Evolutionary conservation across 2,329 filamentous ascomycete species (phyloP), one percentile per base, ranked within the genome.

Genomic region (Colletotrichum cuscutae): DNA sequence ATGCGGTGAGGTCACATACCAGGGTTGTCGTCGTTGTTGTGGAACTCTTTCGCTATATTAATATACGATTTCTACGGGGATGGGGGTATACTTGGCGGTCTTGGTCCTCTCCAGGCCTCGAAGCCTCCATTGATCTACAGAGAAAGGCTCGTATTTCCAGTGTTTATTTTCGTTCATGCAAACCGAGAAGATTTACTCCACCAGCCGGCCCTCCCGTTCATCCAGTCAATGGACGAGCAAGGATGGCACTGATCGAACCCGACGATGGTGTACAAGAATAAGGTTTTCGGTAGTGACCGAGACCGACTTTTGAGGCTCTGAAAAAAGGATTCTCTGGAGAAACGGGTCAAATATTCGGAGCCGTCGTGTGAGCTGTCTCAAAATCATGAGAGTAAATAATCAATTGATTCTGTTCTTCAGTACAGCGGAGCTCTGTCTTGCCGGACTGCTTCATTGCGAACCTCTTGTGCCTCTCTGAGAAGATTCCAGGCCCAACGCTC

Each of bases 401-500:
- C 19, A 19, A n/a, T n/a, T 4, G 15, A 49, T n/a, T n/a, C 6
- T 7, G 2, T 46, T 46, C 42, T 8, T 8, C 15, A n/a, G 42
- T 4, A 46, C n/a, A 6, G 7, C 42, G 1, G 19, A n/a, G 7
- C 6, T 46, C 37, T 46, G 2, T 46, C 15, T n/a, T 42, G 35
- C 42, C 15, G 8, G 6, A 46, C 42, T 46, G 3, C 15, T 46
- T 46, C 15, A 46, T 1, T 8, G 19, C 9, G 8, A 46, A 1
- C 7, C n/a, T 15, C 6, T 19, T 9, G 15, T n/a, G 15, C 19
- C 7, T 46, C 15, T 1, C n/a, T n/a, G 26, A 26, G 26, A 26
- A 26, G 26, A 0, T 1, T 26, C 26, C 0, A 26, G 26, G 26
- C 26, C 26, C 0, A 5, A 26, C 26, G 26, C 26, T 26, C 0